A percentile compares a stretch with the other conserved stretches of the same genome.
Conservation (phyloP, 768 basidiomycete species). For the Mycena sanguinolenta region DNA sequence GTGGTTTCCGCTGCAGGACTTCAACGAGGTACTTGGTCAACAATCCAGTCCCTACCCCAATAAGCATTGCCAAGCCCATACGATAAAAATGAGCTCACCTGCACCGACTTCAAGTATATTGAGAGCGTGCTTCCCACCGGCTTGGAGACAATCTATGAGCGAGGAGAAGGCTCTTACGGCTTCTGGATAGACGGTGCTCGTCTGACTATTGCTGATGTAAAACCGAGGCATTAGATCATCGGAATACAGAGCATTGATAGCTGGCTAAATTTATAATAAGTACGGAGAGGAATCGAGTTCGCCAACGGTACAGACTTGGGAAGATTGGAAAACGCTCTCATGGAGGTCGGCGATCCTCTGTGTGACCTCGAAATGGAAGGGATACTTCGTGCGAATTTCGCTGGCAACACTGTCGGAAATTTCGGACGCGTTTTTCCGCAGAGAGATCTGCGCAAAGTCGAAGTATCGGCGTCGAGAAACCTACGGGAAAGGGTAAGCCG, state of each 20-base stretch:
- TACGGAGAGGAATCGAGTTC: not conserved
- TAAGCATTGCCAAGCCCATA: not conserved
- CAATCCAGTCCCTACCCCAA: conserved; percentile 11
- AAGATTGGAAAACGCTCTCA: not conserved
- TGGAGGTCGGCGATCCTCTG: not conserved
- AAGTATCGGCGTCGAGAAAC: not conserved
- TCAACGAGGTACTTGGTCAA: conserved; percentile 13
- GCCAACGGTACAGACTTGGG: not conserved
- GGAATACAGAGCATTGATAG: conserved; percentile 4
- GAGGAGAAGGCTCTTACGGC: not conserved
- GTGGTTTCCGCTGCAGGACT: not conserved
- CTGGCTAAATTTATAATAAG: not conserved
- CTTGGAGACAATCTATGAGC: conserved; percentile 5
- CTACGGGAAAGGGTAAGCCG: not conserved
- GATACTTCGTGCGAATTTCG: not conserved
- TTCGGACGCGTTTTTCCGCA: not conserved
- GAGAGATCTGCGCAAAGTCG: not conserved
- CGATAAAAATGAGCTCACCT: not conserved
- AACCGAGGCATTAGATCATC: conserved; percentile 15
- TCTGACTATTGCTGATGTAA: not conserved
- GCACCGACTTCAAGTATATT: no score
- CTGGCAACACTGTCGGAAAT: not conserved
- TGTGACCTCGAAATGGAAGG: not conserved
- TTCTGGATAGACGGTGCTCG: not conserved
- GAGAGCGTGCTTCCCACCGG: no score